Base-by-base conservation (phyloP, 495 filamentous ascomycete species). In the Neurospora sp. region DNA sequence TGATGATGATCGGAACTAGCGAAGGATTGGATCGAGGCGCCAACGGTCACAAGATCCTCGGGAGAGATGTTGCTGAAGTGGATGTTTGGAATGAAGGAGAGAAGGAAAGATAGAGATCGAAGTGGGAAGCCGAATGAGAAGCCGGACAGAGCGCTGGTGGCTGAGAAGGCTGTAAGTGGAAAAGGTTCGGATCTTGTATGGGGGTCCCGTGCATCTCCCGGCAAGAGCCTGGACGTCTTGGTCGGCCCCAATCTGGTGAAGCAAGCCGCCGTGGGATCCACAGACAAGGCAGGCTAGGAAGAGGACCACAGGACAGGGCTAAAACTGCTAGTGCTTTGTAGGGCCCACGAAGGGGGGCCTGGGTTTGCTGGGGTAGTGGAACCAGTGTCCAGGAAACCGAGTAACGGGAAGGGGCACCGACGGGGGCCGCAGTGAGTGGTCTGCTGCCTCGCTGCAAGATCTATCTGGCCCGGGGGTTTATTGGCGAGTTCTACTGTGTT, bases 211-310 rank as follows among this genome's bases (percentile, higher is more conserved):
- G 76, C 71, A 76, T 70, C 69, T 13, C 71, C 73, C 28, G 71
- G 71, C 69, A 31, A 75, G 70, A 74, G 73, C 62, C 76, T 76
- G 73, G 77, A 74, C 74, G 75, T 76, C 76, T 69, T 77, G 28
- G 73, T 79, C 77, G 77, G 78, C 75, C 73, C 73, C 74, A 76
- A 76, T 79, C 72, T 72, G 73, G 73, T 59, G 48, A 59, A 77
- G 74, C 71, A 74, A 74, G 76, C 59, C 73, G 77, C 73, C 73
- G 71, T 70, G 42, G 76, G 72, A 78, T 79, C 72, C 76, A 79
- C 78, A 76, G 54, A 62, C 54, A 75, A 79, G 74, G 70, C 70
- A 71, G 69, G 70, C 66, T 31, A 71, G 54, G 69, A 72, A 34
- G 54, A 28, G 5, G 15, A 62, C 54, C 54, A 62, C 31, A 70